Evolutionary conservation across 202 grass and related monocot genomes (phyloP).

Genomic region (Elaeis oleifera): DNA sequence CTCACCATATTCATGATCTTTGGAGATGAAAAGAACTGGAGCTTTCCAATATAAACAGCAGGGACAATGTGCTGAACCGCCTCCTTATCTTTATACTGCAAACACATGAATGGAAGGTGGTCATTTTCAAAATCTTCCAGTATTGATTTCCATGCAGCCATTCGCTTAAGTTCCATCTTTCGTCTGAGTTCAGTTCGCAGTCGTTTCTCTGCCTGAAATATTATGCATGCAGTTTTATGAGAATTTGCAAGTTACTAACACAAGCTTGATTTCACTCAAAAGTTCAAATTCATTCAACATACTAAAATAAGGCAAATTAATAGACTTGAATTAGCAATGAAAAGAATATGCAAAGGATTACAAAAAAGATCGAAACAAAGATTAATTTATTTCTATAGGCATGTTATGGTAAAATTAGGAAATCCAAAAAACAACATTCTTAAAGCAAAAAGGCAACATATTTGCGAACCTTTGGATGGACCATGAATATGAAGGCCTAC

Average conservation of each 20-base stretch:
- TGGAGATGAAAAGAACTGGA: constrained; percentile 50
- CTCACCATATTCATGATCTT: constrained; percentile 57
- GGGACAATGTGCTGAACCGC: constrained; percentile 75
- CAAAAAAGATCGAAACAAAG: no score
- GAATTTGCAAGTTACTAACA: no score
- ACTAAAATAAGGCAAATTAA: no score
- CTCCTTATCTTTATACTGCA: constrained; percentile 97
- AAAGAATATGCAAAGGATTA: no score
- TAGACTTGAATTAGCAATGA: no score
- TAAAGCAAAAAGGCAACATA: no score
- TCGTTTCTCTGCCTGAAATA: constrained; percentile 71
- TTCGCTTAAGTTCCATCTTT: constrained; percentile 88
- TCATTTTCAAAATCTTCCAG: constrained; percentile 75
- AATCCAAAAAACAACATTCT: no score
- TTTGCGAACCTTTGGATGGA: no score
- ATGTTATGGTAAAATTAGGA: no score
- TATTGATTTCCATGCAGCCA: constrained; percentile 71
- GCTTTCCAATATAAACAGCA: constrained; percentile 80
- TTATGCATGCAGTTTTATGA: neutral
- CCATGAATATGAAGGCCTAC: no score
- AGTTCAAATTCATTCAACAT: neutral
- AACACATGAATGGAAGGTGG: constrained; percentile 88
- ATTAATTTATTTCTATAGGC: no score
- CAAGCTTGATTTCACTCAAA: neutral
- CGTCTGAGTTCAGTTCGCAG: constrained; percentile 64